Evolutionary conservation across 306 rosid genomes (phyloP).

Genomic region (Psophocarpus tetragonolobus): DNA sequence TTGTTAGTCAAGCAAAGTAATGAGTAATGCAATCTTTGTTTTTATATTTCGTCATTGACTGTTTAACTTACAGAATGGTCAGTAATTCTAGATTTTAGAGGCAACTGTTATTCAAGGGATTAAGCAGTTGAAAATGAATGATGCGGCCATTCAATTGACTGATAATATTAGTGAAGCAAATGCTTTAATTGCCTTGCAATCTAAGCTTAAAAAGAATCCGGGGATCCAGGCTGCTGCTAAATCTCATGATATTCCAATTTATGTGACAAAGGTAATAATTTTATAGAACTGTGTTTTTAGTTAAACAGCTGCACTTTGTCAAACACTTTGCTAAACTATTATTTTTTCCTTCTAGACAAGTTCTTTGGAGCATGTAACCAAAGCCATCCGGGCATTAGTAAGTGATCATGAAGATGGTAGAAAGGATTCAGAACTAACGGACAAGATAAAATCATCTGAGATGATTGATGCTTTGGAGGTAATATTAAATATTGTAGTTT

Average conservation of each 20-base stretch:
- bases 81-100: constrained; percentile 79
- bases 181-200: constrained; percentile 83
- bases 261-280: constrained; percentile 71
- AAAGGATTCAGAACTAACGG: constrained; percentile 56
- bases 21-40: neutral
- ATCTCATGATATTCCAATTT: constrained; percentile 74
- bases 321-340: constrained; percentile 27
- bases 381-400: constrained; percentile 66
- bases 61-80: constrained; percentile 56
- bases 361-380: constrained; percentile 77
- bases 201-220: constrained; percentile 88
- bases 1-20: constrained; percentile 9
- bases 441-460: constrained; percentile 58
- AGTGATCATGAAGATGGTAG: constrained; percentile 71
- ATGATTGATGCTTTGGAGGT: constrained; percentile 91
- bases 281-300: constrained; percentile 11
- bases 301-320: constrained; percentile 4
- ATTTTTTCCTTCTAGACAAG: constrained; percentile 55
- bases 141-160: constrained; percentile 62
- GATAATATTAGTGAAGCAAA: constrained; percentile 91
- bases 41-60: constrained; percentile 26
- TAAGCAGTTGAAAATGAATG: constrained; percentile 73
- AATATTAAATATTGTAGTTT: constrained; percentile 38
- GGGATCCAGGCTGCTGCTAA: constrained; percentile 90
- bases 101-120: constrained; percentile 79